phyloP scores from a whole-genome alignment of 2,329 filamentous ascomycete genomes.

The Thelonectria rubi region DNA sequence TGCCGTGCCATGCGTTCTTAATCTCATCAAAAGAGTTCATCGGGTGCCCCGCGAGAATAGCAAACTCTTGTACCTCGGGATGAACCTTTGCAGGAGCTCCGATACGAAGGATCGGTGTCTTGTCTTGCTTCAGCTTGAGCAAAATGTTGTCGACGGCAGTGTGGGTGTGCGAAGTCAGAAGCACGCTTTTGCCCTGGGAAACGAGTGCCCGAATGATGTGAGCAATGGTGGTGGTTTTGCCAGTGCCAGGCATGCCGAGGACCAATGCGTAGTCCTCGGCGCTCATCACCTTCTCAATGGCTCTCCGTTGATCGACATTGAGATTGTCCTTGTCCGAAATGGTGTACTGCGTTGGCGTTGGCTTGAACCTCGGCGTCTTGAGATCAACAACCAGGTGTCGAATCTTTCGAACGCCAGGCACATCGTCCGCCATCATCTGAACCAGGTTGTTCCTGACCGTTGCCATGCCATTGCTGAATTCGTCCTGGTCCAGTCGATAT shows the following conservation, averaged over 20 bases:
- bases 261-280: conserved; percentile 97
- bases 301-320: conserved; percentile 86
- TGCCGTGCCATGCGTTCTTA: conserved; percentile 82
- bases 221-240: conserved; percentile 97
- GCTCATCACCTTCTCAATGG: conserved; percentile 95
- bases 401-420: conserved; percentile 75
- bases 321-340: conserved; percentile 72
- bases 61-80: conserved; percentile 86
- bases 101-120: conserved; percentile 82
- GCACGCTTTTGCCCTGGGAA: conserved; percentile 87
- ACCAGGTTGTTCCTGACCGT: conserved; percentile 93
- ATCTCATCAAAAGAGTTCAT: conserved; percentile 85
- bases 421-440: conserved; percentile 85
- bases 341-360: conserved; percentile 68
- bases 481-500: conserved; percentile 95
- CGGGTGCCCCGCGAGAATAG: conserved; percentile 76
- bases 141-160: conserved; percentile 98
- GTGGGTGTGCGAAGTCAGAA: conserved; percentile 95
- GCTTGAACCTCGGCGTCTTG: conserved; percentile 76
- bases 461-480: conserved; percentile 98
- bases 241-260: conserved; percentile 96
- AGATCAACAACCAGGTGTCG: conserved; percentile 84
- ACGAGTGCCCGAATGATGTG: conserved; percentile 94
- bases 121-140: conserved; percentile 84
- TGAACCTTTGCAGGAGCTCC: conserved; percentile 88